Percentiles rank a stretch among this genome's conserved stretches.
phyloP scores from a whole-genome alignment of 441 rosid genomes.

The Daphne laureola region DNA sequence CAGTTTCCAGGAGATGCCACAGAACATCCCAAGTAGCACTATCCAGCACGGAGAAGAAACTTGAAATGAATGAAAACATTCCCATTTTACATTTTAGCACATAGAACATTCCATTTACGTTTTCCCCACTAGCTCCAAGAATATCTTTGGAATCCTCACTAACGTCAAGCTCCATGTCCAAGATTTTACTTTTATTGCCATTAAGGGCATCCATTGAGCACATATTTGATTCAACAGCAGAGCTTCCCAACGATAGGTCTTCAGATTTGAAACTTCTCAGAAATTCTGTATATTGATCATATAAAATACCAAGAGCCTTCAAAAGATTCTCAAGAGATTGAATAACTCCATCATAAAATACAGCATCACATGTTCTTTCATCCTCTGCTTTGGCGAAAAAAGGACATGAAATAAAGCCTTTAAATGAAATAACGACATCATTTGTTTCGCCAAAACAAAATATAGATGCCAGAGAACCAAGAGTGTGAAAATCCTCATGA shows the following conservation, averaged over 20 bases:
- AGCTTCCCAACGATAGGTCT: constrained; percentile 19
- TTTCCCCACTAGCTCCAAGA: constrained; percentile 41
- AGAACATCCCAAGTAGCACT: constrained; percentile 65
- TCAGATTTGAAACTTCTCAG: constrained; percentile 34
- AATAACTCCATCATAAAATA: constrained; percentile 31
- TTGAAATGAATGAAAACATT: constrained; percentile 68
- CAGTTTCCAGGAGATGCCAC: constrained; percentile 54
- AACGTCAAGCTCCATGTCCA: constrained; percentile 85
- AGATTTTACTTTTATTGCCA: constrained; percentile 42
- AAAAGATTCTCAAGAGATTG: constrained; percentile 65
- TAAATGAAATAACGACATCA: constrained; percentile 52
- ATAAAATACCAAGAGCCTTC: constrained; percentile 46
- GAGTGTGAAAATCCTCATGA: constrained; percentile 42
- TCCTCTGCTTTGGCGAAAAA: constrained; percentile 41
- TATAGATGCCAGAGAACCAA: constrained; percentile 40
- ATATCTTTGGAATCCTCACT: constrained; percentile 53
- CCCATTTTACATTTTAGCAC: constrained; percentile 69
- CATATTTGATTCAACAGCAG: constrained; percentile 32
- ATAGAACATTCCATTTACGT: constrained; percentile 40
- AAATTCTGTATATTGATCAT: constrained; percentile 44
- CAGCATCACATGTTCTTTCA: constrained; percentile 30
- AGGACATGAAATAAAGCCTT: constrained; percentile 55
- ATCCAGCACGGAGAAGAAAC: constrained; percentile 52
- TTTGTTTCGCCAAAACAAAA: constrained; percentile 36
- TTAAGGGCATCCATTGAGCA: constrained; percentile 21